Base-by-base conservation (phyloP, 345 rosid genomes). In the Arabis hirsuta region DNA sequence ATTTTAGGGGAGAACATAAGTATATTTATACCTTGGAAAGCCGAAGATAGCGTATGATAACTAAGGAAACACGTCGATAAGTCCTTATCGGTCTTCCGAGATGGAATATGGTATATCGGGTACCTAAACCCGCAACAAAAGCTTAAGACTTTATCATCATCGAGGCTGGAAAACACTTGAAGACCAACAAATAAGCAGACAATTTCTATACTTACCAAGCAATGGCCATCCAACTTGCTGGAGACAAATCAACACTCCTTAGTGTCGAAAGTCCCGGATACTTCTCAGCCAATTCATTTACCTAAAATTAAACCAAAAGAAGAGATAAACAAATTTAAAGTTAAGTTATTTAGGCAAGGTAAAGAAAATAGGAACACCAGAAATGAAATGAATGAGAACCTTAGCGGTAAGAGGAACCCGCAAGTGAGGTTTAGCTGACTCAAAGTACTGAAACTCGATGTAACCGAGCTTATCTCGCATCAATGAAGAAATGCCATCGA, bases 151-250 rank as follows among this genome's bases (percentile, higher is more conserved):
- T 26, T 38, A 46, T 26, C 44, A 69, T 34, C 44, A 19, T 34
- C 3, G 34, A 22, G 29, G 32, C 32, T 5, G 0, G 34, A 65
- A 66, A 39, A 64, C 16, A 26, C 43, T 24, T 38, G 34, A 13
- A 56, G 14, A 26, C 22, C 45, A 13, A 44, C 43, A 59, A 32
- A 31, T 24, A 66, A 19, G 44, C 3, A 29, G 31, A 46, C 13
- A 19, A 3, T 64, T 13, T 24, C n/a, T 39, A 52, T 12, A 22
- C 80, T 80, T 78, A 90, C 97, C 97, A 91, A 45, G 97, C 90
- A 65, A 91, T 88, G n/a, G 94, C 83, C 89, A 91, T 86, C 97
- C 97, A 91, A 79, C 96, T 89, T 12, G 96, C 96, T 0, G 97
- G 94, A 10, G 89, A 89, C 74, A 91, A 82, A 78, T 91, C 88